Conservation (phyloP, 805 yeast genomes). For the Lipomyces starkeyi region DNA sequence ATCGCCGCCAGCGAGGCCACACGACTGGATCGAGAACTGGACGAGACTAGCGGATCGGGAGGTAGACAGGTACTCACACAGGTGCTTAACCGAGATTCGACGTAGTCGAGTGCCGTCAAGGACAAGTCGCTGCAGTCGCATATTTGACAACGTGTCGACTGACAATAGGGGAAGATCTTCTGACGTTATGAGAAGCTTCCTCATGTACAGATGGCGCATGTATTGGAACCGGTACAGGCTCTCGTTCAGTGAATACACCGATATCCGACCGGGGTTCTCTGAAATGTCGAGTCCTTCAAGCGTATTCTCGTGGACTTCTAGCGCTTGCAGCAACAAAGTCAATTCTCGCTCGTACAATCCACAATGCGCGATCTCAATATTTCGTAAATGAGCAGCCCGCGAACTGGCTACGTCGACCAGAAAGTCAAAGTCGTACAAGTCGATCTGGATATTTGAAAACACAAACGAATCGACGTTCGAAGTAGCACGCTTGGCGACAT, state of each 20-base stretch:
- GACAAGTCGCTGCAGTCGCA: constrained; percentile 33
- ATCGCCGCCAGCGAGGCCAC: constrained; percentile 35
- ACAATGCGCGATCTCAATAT: constrained; percentile 38
- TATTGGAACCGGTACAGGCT: constrained; percentile 34
- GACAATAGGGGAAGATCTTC: constrained; percentile 37
- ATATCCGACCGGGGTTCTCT: constrained; percentile 40
- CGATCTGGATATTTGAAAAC: constrained; percentile 34
- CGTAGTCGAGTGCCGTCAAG: constrained; percentile 38
- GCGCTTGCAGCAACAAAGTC: constrained; percentile 36
- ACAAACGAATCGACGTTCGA: constrained; percentile 37
- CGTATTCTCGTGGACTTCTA: constrained; percentile 39
- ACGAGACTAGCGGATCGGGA: constrained; percentile 26
- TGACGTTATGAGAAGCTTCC: constrained; percentile 29
- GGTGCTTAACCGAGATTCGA: constrained; percentile 31
- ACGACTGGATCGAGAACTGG: constrained; percentile 39
- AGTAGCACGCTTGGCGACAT: constrained; percentile 32
- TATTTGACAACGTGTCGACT: constrained; percentile 33
- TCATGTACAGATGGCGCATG: constrained; percentile 31
- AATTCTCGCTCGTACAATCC: constrained; percentile 40
- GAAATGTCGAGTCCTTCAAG: constrained; percentile 40
- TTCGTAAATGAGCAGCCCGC: constrained; percentile 32
- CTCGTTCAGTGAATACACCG: constrained; percentile 36
- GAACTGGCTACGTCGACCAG: constrained; percentile 35
- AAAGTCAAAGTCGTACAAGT: constrained; percentile 32
- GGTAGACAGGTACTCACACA: constrained; percentile 27